Evolutionary conservation across 192 early-diverging fungal genomes (phyloP).

Genomic region (Linderina pennispora): DNA sequence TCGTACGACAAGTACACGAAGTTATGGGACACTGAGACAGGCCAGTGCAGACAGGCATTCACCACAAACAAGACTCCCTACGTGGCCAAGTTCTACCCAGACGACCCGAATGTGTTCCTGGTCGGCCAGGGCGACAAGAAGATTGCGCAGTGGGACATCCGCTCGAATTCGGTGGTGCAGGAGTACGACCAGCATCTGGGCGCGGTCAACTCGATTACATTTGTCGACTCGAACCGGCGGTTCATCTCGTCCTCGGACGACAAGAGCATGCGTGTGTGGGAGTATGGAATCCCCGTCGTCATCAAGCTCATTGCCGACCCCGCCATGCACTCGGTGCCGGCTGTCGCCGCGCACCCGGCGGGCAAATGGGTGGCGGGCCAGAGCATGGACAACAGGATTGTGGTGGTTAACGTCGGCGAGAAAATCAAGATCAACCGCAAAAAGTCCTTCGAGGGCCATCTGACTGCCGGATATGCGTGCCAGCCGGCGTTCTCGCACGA

Average conservation of each 20-base stretch:
- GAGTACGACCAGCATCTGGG: constrained; percentile 98
- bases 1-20: constrained; percentile 92
- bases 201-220: constrained; percentile 94
- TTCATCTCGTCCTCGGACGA: constrained; percentile 97
- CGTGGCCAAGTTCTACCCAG: constrained; percentile 89
- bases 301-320: constrained; percentile 97
- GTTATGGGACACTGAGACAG: constrained; percentile 98
- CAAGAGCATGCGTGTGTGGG: constrained; percentile 96
- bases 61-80: constrained; percentile 73
- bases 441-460: constrained; percentile 87
- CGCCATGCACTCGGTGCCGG: constrained; percentile 94
- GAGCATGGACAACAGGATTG: constrained; percentile 94
- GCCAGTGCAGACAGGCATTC: constrained; percentile 74
- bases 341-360: constrained; percentile 82
- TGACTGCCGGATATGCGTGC: constrained; percentile 96
- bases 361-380: constrained; percentile 92
- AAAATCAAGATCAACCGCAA: constrained; percentile 82
- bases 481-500: constrained; percentile 91
- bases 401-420: constrained; percentile 82
- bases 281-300: constrained; percentile 96
- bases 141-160: constrained; percentile 79
- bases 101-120: constrained; percentile 83
- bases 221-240: constrained; percentile 88
- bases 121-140: constrained; percentile 92
- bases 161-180: constrained; percentile 78